A percentile compares a stretch with the other conserved stretches of the same genome.
These are phyloP conservation scores for Fusarium sp. DNA, from an alignment of 2,329 filamentous ascomycete species.

Conservation along the genomic window DNA sequence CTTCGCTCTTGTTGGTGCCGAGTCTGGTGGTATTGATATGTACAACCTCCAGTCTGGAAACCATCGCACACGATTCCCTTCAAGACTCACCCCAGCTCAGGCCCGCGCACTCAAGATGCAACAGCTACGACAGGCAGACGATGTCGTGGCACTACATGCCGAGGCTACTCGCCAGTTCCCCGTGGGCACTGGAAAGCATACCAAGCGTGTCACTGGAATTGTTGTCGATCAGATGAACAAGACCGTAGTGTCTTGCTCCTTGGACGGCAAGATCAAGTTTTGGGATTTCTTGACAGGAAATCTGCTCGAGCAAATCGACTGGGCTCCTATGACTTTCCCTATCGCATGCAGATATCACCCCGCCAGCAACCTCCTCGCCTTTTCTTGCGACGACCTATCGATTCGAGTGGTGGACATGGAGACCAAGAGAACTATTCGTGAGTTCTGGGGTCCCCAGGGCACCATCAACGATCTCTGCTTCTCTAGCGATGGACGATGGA, in stretches of 20 bases:
- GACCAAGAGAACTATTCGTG: constrained; percentile 89
- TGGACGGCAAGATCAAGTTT: constrained; percentile 95
- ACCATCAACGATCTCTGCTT: constrained; percentile 86
- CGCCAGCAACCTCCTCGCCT: constrained; percentile 84
- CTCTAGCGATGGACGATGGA: constrained; percentile 93
- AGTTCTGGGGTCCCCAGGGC: constrained; percentile 84
- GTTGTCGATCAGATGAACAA: constrained; percentile 91
- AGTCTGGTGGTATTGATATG: constrained; percentile 87
- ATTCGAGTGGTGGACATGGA: constrained; percentile 91
- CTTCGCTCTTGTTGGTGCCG: constrained; percentile 90
- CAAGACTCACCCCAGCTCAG: constrained; percentile 79
- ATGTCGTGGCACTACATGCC: constrained; percentile 66
- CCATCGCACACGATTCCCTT: constrained; percentile 88
- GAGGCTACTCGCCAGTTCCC: constrained; percentile 57
- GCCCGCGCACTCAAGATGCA: constrained; percentile 78
- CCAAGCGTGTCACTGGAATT: constrained; percentile 83
- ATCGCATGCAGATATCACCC: constrained; percentile 83
- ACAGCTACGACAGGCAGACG: constrained; percentile 68
- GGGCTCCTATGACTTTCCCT: constrained; percentile 79
- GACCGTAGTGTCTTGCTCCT: constrained; percentile 83
- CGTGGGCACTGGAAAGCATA: constrained; percentile 77
- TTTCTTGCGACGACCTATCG: constrained; percentile 88
- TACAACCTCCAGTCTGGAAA: constrained; percentile 95
- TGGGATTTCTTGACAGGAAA: constrained; percentile 93
- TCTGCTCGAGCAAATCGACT: constrained; percentile 83